Base-by-base conservation (phyloP, 2,329 filamentous ascomycete species). In the Pestalotiopsis sp. region DNA sequence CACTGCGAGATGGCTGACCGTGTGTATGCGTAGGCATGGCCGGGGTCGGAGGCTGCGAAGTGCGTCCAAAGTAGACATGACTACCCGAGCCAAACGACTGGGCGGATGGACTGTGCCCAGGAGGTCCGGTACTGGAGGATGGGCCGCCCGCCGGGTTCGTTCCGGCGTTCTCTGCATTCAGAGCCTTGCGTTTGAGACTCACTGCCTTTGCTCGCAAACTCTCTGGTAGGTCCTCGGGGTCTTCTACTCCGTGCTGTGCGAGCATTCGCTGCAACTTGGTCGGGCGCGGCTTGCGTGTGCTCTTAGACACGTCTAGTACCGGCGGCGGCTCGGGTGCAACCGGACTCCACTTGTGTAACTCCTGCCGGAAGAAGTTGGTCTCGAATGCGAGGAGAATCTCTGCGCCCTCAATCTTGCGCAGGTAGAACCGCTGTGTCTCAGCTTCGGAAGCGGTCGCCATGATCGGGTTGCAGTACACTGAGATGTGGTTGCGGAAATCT, bases 201-300 rank as follows among this genome's bases (percentile, higher is more conserved):
- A 92, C 90, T 0, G 91, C 90, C 78, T 97, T 97, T 4, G 93
- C 90, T 72, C 93, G 91, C 71, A 95, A 88, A 73, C 93, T 90
- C 70, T 94, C 91, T 0, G 96, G 96, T 4, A 99, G 86, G 73
- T 98, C 93, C 67, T 98, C 95, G 0, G 94, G 94, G 73, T 97
- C 94, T 3, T 95, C 91, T 13, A 98, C 94, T 2, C 94, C 95
- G 70, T 96, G 90, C 75, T 96, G 92, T 1, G 90, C 90, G 85
- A 99, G 92, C 76, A 98, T 89, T 83, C 98, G 98, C 80, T 98
- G 95, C 72, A 98, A 89, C 81, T 99, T 99, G 0, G 96, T 99
- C 9, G 96, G 96, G 9, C 96, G 91, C 56, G 96, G 96, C 81
- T 99, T 99, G 69, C 96, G 89, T 4, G 96, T 99, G 64, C 95